phyloP scores from a whole-genome alignment of 345 rosid species.

The Rhodomyrtus tomentosa region DNA sequence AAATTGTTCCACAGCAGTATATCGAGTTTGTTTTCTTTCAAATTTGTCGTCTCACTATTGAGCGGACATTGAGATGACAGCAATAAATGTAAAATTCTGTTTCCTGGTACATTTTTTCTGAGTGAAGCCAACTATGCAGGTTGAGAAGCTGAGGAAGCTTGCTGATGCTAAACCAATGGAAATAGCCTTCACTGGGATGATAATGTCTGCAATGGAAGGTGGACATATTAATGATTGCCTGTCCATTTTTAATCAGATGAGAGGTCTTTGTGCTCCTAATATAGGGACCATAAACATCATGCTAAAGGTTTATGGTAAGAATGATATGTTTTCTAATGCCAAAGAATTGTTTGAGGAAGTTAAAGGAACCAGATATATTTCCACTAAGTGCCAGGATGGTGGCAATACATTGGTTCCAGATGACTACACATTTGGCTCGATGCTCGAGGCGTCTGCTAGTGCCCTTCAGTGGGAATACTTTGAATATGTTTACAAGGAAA shows the following conservation, averaged over 20 bases:
- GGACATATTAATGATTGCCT: conserved; percentile 67
- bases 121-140: conserved; percentile 24
- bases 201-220: conserved; percentile 58
- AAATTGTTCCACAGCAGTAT: not conserved
- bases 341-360: conserved; percentile 66
- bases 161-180: conserved; percentile 51
- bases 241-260: conserved; percentile 62
- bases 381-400: not conserved
- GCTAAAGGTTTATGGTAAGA: conserved; percentile 67
- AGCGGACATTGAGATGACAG: not conserved
- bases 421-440: conserved; percentile 56
- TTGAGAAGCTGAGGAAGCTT: conserved; percentile 55
- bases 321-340: conserved; percentile 79
- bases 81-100: not conserved
- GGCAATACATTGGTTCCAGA: conserved; percentile 32
- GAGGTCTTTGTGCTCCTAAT: conserved; percentile 56
- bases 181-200: conserved; percentile 80
- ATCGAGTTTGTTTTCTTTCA: not conserved
- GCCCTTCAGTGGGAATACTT: conserved; percentile 91
- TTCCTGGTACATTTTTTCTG: not conserved
- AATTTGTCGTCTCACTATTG: not conserved
- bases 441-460: conserved; percentile 83
- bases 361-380: conserved; percentile 6
- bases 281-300: conserved; percentile 80
- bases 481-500: conserved; percentile 71